Percentiles rank a stretch among this genome's conserved stretches.
Conservation (phyloP, 768 basidiomycete species). For the Harrya chromipes region DNA sequence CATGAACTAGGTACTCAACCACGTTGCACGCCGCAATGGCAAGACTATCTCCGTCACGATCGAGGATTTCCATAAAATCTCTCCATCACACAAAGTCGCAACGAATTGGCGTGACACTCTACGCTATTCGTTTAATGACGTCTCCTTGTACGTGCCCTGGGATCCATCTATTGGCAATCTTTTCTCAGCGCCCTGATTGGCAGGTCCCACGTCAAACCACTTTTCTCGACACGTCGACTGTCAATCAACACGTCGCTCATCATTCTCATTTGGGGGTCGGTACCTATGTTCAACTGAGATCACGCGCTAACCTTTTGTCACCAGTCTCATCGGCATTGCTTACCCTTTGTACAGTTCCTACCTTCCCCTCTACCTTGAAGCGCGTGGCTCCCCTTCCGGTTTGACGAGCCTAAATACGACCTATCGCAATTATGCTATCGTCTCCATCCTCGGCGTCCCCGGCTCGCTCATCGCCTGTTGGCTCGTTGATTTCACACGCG, state of each 20-base stretch:
- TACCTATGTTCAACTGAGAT: not conserved
- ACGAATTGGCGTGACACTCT: conserved; percentile 24
- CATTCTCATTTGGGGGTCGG: conserved; percentile 52
- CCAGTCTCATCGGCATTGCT: conserved; percentile 48
- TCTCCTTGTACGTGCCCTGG: conserved; percentile 37
- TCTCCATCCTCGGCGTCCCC: conserved; percentile 45
- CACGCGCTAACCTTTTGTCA: not conserved
- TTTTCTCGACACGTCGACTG: conserved; percentile 45
- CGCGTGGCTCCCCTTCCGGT: conserved; percentile 28
- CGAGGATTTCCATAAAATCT: conserved; percentile 39
- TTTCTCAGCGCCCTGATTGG: not conserved
- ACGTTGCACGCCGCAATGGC: conserved; percentile 48
- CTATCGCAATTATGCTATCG: conserved; percentile 49
- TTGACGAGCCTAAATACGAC: conserved; percentile 28
- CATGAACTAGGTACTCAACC: conserved; percentile 40
- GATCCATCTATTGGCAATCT: not conserved
- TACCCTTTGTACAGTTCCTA: conserved; percentile 54
- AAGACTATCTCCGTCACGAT: conserved; percentile 43
- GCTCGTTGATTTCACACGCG: conserved; percentile 43
- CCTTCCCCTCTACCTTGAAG: conserved; percentile 46
- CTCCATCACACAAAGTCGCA: conserved; percentile 11
- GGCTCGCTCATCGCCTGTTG: conserved; percentile 46
- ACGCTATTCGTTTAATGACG: conserved; percentile 34
- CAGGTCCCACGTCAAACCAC: conserved; percentile 47
- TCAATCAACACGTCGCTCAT: conserved; percentile 46